phyloP scores from a whole-genome alignment of 225 moss, liverwort and hornwort genomes.

The Rhytidiadelphus loreus region DNA sequence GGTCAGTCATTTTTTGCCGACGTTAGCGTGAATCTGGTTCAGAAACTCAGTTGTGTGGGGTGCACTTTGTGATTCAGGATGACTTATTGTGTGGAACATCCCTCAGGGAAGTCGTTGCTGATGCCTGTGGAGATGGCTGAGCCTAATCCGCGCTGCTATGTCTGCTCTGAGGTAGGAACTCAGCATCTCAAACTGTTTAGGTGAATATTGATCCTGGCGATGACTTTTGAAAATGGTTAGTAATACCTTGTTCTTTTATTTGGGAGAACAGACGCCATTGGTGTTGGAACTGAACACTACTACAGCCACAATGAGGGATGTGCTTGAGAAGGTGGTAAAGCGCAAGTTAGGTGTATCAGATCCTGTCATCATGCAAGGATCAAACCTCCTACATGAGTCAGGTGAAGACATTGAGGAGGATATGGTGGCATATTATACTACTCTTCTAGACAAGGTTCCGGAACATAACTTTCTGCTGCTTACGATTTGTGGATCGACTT shows the following conservation, averaged over 20 bases:
- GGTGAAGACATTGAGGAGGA: conserved; percentile 94
- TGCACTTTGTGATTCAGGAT: conserved; percentile 47
- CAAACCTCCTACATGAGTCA: conserved; percentile 71
- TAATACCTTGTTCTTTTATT: conserved; percentile 1
- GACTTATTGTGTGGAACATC: conserved; percentile 95
- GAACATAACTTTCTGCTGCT: neutral
- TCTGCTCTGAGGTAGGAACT: conserved; percentile 79
- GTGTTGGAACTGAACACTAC: conserved; percentile 77
- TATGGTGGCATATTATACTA: conserved; percentile 54
- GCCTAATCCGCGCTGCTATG: conserved; percentile 78
- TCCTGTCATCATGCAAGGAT: conserved; percentile 85
- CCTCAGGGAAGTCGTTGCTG: conserved; percentile 69
- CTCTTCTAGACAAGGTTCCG: conserved; percentile 73
- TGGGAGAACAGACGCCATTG: conserved; percentile 62
- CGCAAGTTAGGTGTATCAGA: conserved; percentile 70
- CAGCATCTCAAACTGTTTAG: neutral
- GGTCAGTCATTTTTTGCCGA: neutral
- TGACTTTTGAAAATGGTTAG: neutral
- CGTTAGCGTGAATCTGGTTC: neutral
- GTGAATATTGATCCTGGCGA: neutral
- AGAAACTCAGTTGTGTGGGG: neutral
- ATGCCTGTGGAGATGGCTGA: conserved; percentile 84
- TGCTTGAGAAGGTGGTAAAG: conserved; percentile 71
- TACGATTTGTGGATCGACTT: neutral
- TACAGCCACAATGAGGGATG: conserved; percentile 71